Evolutionary conservation across 768 basidiomycete species (phyloP).

Genomic region (Lyophyllum semitale): DNA sequence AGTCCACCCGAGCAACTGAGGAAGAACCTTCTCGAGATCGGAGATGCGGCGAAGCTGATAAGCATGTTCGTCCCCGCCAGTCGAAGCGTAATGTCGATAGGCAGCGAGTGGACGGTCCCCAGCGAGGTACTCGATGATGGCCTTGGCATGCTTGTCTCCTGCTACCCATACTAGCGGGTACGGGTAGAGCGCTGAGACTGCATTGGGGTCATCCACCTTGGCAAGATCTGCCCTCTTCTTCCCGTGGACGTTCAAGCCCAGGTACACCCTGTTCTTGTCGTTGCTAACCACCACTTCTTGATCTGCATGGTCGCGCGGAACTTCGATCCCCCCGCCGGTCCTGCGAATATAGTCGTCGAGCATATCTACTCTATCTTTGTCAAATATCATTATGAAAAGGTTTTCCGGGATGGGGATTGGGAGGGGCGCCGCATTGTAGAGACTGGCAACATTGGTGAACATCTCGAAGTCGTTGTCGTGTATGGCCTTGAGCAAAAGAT

Average conservation of each 20-base stretch:
- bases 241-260: constrained; percentile 64
- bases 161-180: constrained; percentile 49
- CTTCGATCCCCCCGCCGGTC: constrained; percentile 43
- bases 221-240: constrained; percentile 61
- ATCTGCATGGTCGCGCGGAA: constrained; percentile 24
- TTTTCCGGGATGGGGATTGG: constrained; percentile 23
- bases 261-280: constrained; percentile 48
- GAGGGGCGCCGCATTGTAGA: constrained; percentile 39
- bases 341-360: constrained; percentile 59
- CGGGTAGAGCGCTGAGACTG: constrained; percentile 13
- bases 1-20: constrained; percentile 54
- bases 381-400: constrained; percentile 31
- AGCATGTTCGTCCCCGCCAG: constrained; percentile 43
- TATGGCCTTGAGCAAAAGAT: constrained; percentile 37
- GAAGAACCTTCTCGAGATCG: constrained; percentile 42
- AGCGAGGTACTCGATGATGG: constrained; percentile 49
- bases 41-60: constrained; percentile 39
- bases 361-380: constrained; percentile 46
- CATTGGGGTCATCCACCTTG: constrained; percentile 50
- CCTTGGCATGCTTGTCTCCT: constrained; percentile 26
- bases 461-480: constrained; percentile 49
- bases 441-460: constrained; percentile 47
- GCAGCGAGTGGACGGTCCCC: constrained; percentile 49
- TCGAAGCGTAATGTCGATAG: constrained; percentile 49
- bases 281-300: constrained; percentile 28